Evolutionary conservation across 2,329 filamentous ascomycete species (phyloP), one percentile per base, ranked within the genome.

Genomic region (Thermothelomyces thermophilus): DNA sequence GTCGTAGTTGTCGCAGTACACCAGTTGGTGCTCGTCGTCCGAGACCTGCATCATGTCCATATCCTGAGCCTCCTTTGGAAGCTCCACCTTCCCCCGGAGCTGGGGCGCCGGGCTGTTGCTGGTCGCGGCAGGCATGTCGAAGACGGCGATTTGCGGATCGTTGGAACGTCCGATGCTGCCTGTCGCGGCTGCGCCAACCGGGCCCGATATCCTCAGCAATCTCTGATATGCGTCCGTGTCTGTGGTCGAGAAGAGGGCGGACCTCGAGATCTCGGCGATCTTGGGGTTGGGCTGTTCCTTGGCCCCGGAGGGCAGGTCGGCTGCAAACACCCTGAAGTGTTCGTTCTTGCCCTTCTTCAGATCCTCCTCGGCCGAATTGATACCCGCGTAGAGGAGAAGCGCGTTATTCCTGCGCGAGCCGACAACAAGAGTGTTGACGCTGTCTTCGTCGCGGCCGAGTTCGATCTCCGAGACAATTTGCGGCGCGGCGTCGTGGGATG

Each of bases 371-470:
- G 84, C 86, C 52, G 88, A 90, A 66, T 95, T 96, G 70, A 95
- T 84, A 47, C 90, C 90, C 22, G 90, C 87, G 57, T 87, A 83
- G 7, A 81, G 69, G 36, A 78, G 64, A 5, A 79, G 78, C 45
- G 64, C 70, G 60, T 75, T 82, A 44, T 71, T 73, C 68, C 72
- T 78, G 67, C 62, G 76, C 63, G 70, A 77, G 57, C 88, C 82
- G 46, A 85, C 80, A 36, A 83, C 88, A 43, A 96, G 75, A 48
- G 86, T 90, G 57, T 86, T 89, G 51, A 95, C 87, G 50, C 86
- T 94, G 68, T 97, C 91, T 70, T 96, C 90, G 63, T 90, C 82
- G 59, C 82, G 78, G 54, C 86, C 86, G 42, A 95, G 80, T 52
- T 89, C 82, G 62, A 91, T 75, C 59, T 95, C 87, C 56, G 83